Evolutionary conservation across 768 basidiomycete genomes (phyloP).

Genomic region (Gloeophyllum trabeum): DNA sequence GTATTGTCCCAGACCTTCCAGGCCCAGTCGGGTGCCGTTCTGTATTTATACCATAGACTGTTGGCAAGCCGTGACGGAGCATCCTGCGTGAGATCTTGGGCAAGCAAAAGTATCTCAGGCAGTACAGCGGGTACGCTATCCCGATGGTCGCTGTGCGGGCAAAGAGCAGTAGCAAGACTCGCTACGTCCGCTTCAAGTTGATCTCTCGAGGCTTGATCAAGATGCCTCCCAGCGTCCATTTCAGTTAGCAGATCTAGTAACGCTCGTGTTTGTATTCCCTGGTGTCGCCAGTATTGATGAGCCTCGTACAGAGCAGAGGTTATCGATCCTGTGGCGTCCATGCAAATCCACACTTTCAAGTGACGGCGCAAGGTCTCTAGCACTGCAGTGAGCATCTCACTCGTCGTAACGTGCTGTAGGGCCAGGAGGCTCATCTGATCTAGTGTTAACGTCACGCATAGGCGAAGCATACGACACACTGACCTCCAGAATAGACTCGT

Average conservation of each 20-base stretch:
- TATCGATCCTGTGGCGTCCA: conserved; percentile 49
- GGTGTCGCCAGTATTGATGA: conserved; percentile 51
- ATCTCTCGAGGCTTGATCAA: conserved; percentile 44
- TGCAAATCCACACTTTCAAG: conserved; percentile 66
- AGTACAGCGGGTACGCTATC: conserved; percentile 25
- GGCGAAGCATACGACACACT: neutral
- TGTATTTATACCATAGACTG: conserved; percentile 75
- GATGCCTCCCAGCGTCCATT: conserved; percentile 49
- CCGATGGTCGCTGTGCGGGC: conserved; percentile 22
- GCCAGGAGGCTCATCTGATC: conserved; percentile 24
- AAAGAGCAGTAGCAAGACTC: conserved; percentile 42
- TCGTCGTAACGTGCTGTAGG: conserved; percentile 38
- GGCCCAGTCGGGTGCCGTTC: conserved; percentile 61
- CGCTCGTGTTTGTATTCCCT: conserved; percentile 54
- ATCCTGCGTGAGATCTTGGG: conserved; percentile 42
- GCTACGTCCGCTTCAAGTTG: conserved; percentile 49
- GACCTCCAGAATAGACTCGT: conserved; percentile 22
- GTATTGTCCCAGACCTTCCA: conserved; percentile 83
- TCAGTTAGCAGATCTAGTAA: conserved; percentile 54
- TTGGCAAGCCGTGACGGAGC: conserved; percentile 65
- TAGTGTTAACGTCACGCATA: neutral
- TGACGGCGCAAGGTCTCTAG: conserved; percentile 68
- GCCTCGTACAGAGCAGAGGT: conserved; percentile 48
- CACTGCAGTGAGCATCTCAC: conserved; percentile 45
- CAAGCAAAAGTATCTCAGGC: conserved; percentile 61